Evolutionary conservation across 495 filamentous ascomycete genomes (phyloP).

Genomic region (Glutinoglossum americanum): DNA sequence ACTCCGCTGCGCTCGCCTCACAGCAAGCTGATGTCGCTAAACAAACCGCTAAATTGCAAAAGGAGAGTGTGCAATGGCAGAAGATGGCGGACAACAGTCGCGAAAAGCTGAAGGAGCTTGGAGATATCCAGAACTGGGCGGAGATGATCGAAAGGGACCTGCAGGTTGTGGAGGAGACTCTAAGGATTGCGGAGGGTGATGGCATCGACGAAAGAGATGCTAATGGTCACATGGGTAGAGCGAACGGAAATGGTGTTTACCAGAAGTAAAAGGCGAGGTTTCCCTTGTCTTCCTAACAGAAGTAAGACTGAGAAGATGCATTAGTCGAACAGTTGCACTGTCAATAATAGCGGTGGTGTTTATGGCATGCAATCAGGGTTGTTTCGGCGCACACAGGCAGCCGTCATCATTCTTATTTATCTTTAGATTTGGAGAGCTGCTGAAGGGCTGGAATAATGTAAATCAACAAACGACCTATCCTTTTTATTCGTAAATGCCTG

Average conservation of each 20-base stretch:
- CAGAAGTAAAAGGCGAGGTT: neutral
- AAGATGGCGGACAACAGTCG: conserved; percentile 46
- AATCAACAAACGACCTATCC: no score
- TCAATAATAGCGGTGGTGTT: neutral
- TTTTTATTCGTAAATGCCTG: no score
- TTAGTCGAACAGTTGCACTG: neutral
- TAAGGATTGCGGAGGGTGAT: conserved; percentile 33
- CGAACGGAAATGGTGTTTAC: neutral
- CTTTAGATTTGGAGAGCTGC: neutral
- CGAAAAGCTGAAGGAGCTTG: conserved; percentile 69
- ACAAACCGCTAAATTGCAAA: conserved; percentile 40
- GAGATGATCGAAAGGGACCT: conserved; percentile 89
- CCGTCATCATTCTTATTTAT: neutral
- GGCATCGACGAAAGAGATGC: neutral
- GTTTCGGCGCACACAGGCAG: neutral
- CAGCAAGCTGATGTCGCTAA: conserved; percentile 51
- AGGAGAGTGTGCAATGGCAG: conserved; percentile 48
- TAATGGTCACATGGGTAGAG: neutral
- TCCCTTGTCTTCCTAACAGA: neutral
- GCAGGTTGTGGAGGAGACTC: conserved; percentile 66
- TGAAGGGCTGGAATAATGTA: no score
- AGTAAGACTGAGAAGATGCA: neutral
- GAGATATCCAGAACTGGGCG: conserved; percentile 95
- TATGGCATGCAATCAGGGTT: no score
- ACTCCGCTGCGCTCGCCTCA: conserved; percentile 40